Evolutionary conservation across 495 filamentous ascomycete genomes (phyloP).

Genomic region (Penicillium manginii): DNA sequence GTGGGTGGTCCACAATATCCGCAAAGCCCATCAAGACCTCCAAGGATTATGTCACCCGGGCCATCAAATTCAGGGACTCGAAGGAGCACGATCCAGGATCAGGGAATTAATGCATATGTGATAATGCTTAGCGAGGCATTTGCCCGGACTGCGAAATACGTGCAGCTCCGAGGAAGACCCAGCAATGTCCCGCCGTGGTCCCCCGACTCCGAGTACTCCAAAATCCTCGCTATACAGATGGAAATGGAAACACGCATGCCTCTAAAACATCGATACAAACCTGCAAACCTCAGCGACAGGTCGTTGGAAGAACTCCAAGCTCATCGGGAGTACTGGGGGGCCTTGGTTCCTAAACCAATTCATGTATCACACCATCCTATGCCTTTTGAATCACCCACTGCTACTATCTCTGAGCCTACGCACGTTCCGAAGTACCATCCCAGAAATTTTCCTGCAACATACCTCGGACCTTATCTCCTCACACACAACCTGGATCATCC

Average conservation of each 20-base stretch:
- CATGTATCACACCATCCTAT: slow-evolving; percentile 54
- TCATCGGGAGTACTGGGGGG: slow-evolving; percentile 51
- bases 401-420: slow-evolving; percentile 49
- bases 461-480: slow-evolving; percentile 51
- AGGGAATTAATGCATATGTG: slow-evolving; percentile 52
- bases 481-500: slow-evolving; percentile 52
- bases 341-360: slow-evolving; percentile 54
- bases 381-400: slow-evolving; percentile 52
- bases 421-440: slow-evolving; percentile 50
- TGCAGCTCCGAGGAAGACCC: slow-evolving; percentile 46
- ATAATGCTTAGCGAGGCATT: slow-evolving; percentile 51
- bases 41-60: slow-evolving; percentile 26
- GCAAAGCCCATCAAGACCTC: slow-evolving; percentile 33
- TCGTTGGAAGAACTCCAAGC: slow-evolving; percentile 43
- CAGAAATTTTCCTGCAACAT: slow-evolving; percentile 54
- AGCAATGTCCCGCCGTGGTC: slow-evolving; percentile 53
- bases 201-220: slow-evolving; percentile 52
- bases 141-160: slow-evolving; percentile 48
- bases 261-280: slow-evolving; percentile 49
- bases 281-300: slow-evolving; percentile 45
- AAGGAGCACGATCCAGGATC: slow-evolving; percentile 38
- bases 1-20: slow-evolving; percentile 41
- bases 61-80: slow-evolving; percentile 21
- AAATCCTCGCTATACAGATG: slow-evolving; percentile 52
- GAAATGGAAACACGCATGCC: slow-evolving; percentile 53